Evolutionary conservation across 2,329 filamentous ascomycete genomes (phyloP), one percentile per base, ranked within the genome.

Genomic region (Mollisiaceae sp.): DNA sequence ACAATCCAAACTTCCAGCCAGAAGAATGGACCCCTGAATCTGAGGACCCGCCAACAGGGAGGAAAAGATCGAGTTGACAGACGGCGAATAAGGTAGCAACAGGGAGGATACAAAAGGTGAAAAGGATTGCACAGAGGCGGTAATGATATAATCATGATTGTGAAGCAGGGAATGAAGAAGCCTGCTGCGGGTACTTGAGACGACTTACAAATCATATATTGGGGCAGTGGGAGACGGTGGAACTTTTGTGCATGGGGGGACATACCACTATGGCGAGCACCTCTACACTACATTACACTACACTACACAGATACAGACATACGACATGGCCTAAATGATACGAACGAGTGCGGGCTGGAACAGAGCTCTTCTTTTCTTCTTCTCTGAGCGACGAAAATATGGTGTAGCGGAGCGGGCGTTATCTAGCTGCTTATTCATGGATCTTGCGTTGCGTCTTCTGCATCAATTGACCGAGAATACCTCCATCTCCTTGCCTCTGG

Each of bases 1-100:
- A 87, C 66, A 91, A 90, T 69, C 85, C 86, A 47, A 82, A 86
- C 68, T 86, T 87, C 68, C 84, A 86, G 65, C 84, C 85, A 0
- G 83, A 86, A 69, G 82, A 84, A 74, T 85, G 76, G 76, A 73
- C 65, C 15, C 76, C 75, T 14, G 75, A 77, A 11, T 70, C 67
- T 2, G 76, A 77, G 12, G 76, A 76, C 20, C 62, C 54, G 20
- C 63, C 61, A 18, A 54, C 63, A 5, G 54, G 62, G n/a, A 69
- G 69, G 58, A 72, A 72, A 60, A 67, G 65, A 57, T 66, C 65
- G n/a, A 71, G 66, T 43, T 70, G 65, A 70, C 59, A 58, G 18
- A 27, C 41, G 50, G 47, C 52, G 62, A 65, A 64, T 45, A 66
- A 47, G 59, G 59, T 50, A 38, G 22, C 35, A 12, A 38, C 55